Percentiles rank a stretch among this genome's conserved stretches.
Conservation (phyloP, 441 rosid species). For the Daphne laureola region DNA sequence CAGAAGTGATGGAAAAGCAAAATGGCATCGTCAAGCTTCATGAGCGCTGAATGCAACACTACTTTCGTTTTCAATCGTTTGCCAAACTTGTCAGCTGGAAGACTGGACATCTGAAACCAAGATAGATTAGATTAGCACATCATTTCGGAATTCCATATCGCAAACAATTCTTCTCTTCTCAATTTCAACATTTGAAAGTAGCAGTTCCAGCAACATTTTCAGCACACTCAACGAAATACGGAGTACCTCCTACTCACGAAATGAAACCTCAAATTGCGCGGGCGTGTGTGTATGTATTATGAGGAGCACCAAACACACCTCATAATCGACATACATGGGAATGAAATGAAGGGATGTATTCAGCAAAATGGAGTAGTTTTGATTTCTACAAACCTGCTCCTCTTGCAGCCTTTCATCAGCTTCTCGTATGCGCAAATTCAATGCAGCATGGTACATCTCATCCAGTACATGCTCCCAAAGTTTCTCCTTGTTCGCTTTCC, state of each 20-base stretch:
- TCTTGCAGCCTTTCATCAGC: slow-evolving; percentile 52
- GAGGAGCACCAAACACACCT: neutral
- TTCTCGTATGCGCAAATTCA: slow-evolving; percentile 65
- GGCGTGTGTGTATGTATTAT: no score
- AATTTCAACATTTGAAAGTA: no score
- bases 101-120: slow-evolving; percentile 36
- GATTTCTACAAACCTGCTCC: slow-evolving; percentile 42
- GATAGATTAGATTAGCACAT: neutral
- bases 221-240: no score
- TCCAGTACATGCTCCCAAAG: slow-evolving; percentile 47
- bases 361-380: no score
- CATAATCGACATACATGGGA: neutral
- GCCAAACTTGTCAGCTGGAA: slow-evolving; percentile 31
- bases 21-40: slow-evolving; percentile 69
- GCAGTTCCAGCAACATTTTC: no score
- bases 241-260: no score
- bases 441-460: slow-evolving; percentile 78
- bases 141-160: no score
- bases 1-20: slow-evolving; percentile 80
- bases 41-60: slow-evolving; percentile 41
- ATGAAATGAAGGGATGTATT: neutral
- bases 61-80: slow-evolving; percentile 28
- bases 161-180: no score
- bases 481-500: slow-evolving; percentile 58
- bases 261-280: no score